These are phyloP conservation scores for Colletotrichum magnum DNA, from an alignment of 2,329 filamentous ascomycete species.

Conservation along the genomic window DNA sequence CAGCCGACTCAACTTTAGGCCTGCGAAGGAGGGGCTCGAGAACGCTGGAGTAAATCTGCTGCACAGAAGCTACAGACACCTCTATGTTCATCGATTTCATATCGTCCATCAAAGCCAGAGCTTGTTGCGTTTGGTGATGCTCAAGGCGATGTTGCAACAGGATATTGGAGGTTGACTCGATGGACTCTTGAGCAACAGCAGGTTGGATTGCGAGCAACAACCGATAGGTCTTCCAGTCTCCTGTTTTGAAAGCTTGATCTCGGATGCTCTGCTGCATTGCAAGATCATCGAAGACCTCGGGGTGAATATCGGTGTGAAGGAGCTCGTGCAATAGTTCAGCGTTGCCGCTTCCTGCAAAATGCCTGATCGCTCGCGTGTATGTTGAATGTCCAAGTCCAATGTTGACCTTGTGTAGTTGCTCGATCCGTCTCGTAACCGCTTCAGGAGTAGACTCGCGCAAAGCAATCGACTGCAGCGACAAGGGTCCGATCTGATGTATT, in stretches of 20 bases:
- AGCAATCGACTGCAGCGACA: slow-evolving; percentile 84
- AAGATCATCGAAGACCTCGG: slow-evolving; percentile 67
- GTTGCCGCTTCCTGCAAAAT: slow-evolving; percentile 73
- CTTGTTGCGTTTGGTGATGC: slow-evolving; percentile 44
- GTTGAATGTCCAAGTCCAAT: slow-evolving; percentile 74
- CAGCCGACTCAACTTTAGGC: neutral
- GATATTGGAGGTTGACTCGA: slow-evolving; percentile 50
- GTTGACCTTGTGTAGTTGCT: slow-evolving; percentile 71
- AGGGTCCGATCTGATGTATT: slow-evolving; percentile 79
- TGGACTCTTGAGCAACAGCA: slow-evolving; percentile 48
- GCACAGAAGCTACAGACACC: slow-evolving; percentile 40
- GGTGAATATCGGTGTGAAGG: slow-evolving; percentile 66
- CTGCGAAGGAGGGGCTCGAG: slow-evolving; percentile 29
- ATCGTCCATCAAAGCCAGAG: slow-evolving; percentile 54
- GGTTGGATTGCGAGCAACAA: slow-evolving; percentile 62
- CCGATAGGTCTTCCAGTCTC: slow-evolving; percentile 58
- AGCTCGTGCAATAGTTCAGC: slow-evolving; percentile 62
- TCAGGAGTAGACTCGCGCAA: slow-evolving; percentile 71
- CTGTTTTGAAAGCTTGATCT: slow-evolving; percentile 49
- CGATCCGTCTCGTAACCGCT: slow-evolving; percentile 71
- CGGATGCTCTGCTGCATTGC: slow-evolving; percentile 57
- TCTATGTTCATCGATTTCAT: slow-evolving; percentile 53
- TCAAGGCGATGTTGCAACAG: slow-evolving; percentile 50
- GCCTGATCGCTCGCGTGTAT: slow-evolving; percentile 76
- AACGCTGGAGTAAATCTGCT: slow-evolving; percentile 28